Conservation (phyloP, 1,139 yeast species). For the Saccharomyces hybrid region DNA sequence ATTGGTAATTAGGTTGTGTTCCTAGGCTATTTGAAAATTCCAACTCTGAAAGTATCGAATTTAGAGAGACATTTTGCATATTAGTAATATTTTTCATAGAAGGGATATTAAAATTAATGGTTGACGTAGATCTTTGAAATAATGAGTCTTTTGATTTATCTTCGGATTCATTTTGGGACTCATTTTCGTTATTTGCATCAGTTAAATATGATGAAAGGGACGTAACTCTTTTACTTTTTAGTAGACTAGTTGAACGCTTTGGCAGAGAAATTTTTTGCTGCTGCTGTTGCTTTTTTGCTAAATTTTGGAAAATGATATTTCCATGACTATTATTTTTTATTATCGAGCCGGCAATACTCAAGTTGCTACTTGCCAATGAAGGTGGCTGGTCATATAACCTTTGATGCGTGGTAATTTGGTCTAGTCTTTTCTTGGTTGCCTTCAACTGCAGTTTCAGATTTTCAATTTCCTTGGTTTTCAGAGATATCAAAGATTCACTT, state of each 20-base stretch:
- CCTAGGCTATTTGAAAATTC: neutral
- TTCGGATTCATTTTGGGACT: neutral
- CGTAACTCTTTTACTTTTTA: conserved; percentile 11
- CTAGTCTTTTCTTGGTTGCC: conserved; percentile 62
- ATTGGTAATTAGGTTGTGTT: conserved; percentile 1
- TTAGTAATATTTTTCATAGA: neutral
- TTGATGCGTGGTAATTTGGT: conserved; percentile 45
- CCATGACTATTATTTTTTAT: neutral
- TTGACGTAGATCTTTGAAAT: neutral
- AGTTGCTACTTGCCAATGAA: neutral
- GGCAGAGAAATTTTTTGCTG: neutral
- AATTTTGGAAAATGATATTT: neutral
- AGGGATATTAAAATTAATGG: neutral
- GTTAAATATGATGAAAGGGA: conserved; percentile 10
- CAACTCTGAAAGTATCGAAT: neutral
- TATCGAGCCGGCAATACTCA: neutral
- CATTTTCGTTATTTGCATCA: conserved; percentile 1
- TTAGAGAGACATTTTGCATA: neutral
- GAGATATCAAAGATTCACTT: conserved; percentile 33
- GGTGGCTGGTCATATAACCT: conserved; percentile 4
- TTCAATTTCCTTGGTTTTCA: conserved; percentile 15
- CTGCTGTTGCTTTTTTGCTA: neutral
- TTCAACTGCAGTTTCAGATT: conserved; percentile 46
- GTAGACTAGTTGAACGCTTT: conserved; percentile 3
- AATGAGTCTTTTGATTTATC: neutral